Conservation (phyloP, 1,284 basidiomycete species). For the Trametes polyzona region DNA sequence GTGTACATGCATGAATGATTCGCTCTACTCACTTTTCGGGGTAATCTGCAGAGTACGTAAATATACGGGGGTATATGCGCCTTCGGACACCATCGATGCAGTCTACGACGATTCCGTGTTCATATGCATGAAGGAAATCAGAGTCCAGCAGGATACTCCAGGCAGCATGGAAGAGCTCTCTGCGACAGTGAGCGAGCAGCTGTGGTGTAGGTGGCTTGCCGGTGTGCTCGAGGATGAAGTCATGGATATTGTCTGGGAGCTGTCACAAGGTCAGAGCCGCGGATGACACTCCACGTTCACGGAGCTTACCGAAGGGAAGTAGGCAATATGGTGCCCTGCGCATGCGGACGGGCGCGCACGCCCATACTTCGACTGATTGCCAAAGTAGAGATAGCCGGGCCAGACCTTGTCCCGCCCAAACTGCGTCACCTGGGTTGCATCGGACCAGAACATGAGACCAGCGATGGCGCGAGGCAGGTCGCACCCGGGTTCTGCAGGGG, state of each 20-base stretch:
- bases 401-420: slow-evolving; percentile 23
- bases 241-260: slow-evolving; percentile 8
- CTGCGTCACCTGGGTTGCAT: slow-evolving; percentile 24
- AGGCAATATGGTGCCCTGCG: slow-evolving; percentile 34
- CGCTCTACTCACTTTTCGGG: slow-evolving; percentile 24
- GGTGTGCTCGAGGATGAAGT: not conserved
- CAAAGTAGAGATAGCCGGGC: slow-evolving; percentile 21
- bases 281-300: not conserved
- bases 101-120: slow-evolving; percentile 33
- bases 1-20: too few species aligned
- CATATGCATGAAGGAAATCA: slow-evolving; percentile 32
- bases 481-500: slow-evolving; percentile 13
- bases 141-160: slow-evolving; percentile 28
- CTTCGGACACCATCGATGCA: slow-evolving; percentile 25
- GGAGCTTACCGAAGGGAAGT: slow-evolving; percentile 33
- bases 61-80: slow-evolving; percentile 25
- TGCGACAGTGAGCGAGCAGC: slow-evolving; percentile 27
- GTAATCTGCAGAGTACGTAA: slow-evolving; percentile 39
- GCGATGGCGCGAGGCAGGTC: slow-evolving; percentile 21
- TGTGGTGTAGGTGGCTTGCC: not conserved
- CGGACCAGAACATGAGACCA: slow-evolving; percentile 28
- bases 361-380: slow-evolving; percentile 31
- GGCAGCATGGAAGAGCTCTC: slow-evolving; percentile 32
- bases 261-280: not conserved
- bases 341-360: slow-evolving; percentile 20